Conservation (phyloP, 192 early-diverging fungal species). For the Phlyctochytrium arcticum region DNA sequence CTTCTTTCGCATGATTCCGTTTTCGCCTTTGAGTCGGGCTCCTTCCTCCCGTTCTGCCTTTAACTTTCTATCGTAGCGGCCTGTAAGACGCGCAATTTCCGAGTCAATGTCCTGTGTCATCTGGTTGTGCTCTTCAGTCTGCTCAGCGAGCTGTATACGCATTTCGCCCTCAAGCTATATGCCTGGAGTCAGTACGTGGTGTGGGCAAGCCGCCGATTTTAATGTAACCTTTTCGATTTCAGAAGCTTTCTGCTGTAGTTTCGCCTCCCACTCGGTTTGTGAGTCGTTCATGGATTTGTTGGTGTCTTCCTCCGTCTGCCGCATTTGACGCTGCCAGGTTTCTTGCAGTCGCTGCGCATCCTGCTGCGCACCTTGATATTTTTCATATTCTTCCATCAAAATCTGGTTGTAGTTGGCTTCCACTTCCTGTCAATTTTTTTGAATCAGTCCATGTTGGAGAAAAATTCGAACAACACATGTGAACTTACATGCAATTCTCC, state of each 20-base stretch:
- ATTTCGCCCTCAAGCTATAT: slow-evolving; percentile 44
- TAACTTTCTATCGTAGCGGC: slow-evolving; percentile 45
- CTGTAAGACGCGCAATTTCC: slow-evolving; percentile 39
- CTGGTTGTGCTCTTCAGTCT: slow-evolving; percentile 40
- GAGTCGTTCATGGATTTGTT: slow-evolving; percentile 28
- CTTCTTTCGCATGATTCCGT: slow-evolving; percentile 62
- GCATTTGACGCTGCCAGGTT: slow-evolving; percentile 44
- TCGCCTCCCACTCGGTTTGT: slow-evolving; percentile 40
- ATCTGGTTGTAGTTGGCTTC: slow-evolving; percentile 52
- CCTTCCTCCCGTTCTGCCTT: slow-evolving; percentile 48
- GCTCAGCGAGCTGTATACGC: slow-evolving; percentile 36
- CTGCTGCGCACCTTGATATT: slow-evolving; percentile 46
- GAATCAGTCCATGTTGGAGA: no score
- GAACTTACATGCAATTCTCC: slow-evolving; percentile 45
- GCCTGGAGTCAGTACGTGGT: not conserved
- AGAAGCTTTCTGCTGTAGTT: slow-evolving; percentile 31
- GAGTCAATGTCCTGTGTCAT: slow-evolving; percentile 46
- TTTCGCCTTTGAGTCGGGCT: slow-evolving; percentile 55
- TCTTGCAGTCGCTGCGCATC: slow-evolving; percentile 33
- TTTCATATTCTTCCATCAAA: slow-evolving; percentile 59
- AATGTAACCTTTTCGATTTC: slow-evolving; percentile 45
- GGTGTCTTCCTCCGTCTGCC: slow-evolving; percentile 29
- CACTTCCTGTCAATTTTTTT: no score
- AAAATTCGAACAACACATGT: no score
- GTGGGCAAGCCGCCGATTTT: not conserved